Evolutionary conservation across 2,329 filamentous ascomycete species (phyloP).

Genomic region (Arthrobotrys pseudoclavata): DNA sequence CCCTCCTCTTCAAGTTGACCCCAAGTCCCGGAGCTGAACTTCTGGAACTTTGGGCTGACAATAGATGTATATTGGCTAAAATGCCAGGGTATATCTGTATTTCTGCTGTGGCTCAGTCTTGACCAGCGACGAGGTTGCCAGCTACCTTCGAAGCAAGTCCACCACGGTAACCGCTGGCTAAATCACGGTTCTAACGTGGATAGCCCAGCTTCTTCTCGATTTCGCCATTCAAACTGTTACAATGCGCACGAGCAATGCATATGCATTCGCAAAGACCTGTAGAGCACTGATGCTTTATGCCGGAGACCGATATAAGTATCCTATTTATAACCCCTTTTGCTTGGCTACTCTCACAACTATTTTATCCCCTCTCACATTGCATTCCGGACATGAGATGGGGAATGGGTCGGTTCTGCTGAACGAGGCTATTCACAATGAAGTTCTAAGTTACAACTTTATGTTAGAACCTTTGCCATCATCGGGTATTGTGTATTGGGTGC

Average conservation of each 20-base stretch:
- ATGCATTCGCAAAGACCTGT: conserved; percentile 38
- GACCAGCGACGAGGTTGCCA: background rate
- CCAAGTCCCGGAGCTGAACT: background rate
- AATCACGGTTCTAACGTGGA: conserved; percentile 10
- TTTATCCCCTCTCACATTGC: background rate
- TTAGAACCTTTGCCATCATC: conserved; percentile 27
- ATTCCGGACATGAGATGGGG: conserved; percentile 4
- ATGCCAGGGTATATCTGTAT: conserved; percentile 33
- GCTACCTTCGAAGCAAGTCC: background rate
- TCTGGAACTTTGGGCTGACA: background rate
- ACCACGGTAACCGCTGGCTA: background rate
- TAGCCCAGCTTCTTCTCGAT: conserved; percentile 30
- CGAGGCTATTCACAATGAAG: conserved; percentile 21
- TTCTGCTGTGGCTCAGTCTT: conserved; percentile 39
- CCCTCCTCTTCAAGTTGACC: background rate
- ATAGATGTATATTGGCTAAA: conserved; percentile 14
- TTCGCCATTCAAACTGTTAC: conserved; percentile 31
- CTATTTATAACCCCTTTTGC: conserved; percentile 31
- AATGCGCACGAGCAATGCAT: conserved; percentile 32
- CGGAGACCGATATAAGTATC: conserved; percentile 30
- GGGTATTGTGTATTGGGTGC: conserved; percentile 33
- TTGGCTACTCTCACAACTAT: conserved; percentile 23
- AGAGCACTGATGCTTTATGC: conserved; percentile 26
- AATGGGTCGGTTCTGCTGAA: conserved; percentile 24
- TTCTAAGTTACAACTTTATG: background rate